These are phyloP conservation scores for Aspergillus novofumigatus DNA, from an alignment of 2,329 filamentous ascomycete species.

Conservation along the genomic window DNA sequence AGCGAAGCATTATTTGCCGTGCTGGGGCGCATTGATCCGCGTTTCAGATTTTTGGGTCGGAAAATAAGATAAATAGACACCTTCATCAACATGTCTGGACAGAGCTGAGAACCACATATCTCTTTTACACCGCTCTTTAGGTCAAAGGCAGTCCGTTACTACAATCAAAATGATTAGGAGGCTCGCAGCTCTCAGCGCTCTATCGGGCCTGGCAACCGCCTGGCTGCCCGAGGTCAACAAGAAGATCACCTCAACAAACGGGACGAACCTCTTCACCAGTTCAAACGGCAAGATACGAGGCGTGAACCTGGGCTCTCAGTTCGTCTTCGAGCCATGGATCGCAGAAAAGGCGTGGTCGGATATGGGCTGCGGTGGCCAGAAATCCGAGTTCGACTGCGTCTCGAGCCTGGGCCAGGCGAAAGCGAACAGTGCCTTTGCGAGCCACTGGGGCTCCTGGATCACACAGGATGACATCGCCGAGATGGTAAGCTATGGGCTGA, in stretches of 20 bases:
- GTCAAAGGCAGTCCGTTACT: too few relatives aligned
- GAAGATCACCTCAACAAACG: slow-evolving; percentile 19
- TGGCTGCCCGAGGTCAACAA: slow-evolving; percentile 27
- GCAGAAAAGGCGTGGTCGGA: slow-evolving; percentile 42
- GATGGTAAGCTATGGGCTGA: slow-evolving; percentile 50
- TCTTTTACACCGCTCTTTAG: not conserved
- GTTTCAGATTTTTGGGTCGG: not conserved
- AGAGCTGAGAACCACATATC: not conserved
- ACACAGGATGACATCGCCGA: slow-evolving; percentile 46
- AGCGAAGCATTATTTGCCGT: not conserved
- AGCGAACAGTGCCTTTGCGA: slow-evolving; percentile 46
- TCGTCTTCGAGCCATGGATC: slow-evolving; percentile 55
- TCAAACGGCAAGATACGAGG: slow-evolving; percentile 47
- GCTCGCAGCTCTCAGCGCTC: not conserved
- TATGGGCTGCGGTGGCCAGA: slow-evolving; percentile 46
- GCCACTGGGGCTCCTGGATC: slow-evolving; percentile 52
- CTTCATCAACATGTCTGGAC: not conserved
- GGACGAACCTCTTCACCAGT: slow-evolving; percentile 21
- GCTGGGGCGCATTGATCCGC: too few relatives aligned
- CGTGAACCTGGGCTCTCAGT: slow-evolving; percentile 52
- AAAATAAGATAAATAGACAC: not conserved
- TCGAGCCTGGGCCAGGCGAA: slow-evolving; percentile 43
- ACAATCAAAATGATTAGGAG: not conserved
- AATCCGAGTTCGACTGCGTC: slow-evolving; percentile 55
- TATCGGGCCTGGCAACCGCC: slow-evolving; percentile 6